Conservation (phyloP, 2,329 filamentous ascomycete species). For the Fusarium sulawesiense region DNA sequence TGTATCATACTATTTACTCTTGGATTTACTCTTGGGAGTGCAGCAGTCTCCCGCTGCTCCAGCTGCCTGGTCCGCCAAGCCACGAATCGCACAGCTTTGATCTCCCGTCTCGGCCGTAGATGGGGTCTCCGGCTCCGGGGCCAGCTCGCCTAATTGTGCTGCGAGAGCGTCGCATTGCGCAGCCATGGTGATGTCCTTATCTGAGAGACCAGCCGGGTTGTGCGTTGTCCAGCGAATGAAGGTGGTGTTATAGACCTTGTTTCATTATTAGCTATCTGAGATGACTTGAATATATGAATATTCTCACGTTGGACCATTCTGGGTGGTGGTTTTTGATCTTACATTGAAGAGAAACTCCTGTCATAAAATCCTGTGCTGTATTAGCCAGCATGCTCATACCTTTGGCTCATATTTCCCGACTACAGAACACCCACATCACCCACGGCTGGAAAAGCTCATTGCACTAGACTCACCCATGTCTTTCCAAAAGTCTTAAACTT, state of each 20-base stretch:
- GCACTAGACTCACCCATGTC: conserved; percentile 65
- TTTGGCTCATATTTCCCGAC: not conserved
- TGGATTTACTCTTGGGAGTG: conserved; percentile 58
- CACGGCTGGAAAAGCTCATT: not conserved
- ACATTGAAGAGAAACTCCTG: conserved; percentile 74
- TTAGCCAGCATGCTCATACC: conserved; percentile 5
- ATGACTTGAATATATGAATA: not conserved
- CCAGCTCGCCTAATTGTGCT: conserved; percentile 65
- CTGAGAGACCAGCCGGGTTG: conserved; percentile 71
- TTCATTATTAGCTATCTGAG: conserved; percentile 4
- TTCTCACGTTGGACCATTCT: conserved; percentile 76
- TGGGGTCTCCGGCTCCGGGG: conserved; percentile 45
- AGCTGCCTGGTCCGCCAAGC: conserved; percentile 60
- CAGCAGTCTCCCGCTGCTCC: conserved; percentile 66
- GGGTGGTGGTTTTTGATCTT: conserved; percentile 77
- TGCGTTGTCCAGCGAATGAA: conserved; percentile 82
- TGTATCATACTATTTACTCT: conserved; percentile 46
- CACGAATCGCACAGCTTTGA: conserved; percentile 53
- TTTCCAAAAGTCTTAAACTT: conserved; percentile 74
- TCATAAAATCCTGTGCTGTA: conserved; percentile 75
- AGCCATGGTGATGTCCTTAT: conserved; percentile 72
- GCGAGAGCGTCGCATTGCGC: conserved; percentile 70
- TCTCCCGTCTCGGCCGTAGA: conserved; percentile 38
- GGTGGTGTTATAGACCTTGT: conserved; percentile 75
- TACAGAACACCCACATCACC: not conserved